Percentiles rank a stretch among this genome's conserved stretches.
phyloP scores from a whole-genome alignment of 495 filamentous ascomycete genomes.

The Hyaloscypha finlandica region DNA sequence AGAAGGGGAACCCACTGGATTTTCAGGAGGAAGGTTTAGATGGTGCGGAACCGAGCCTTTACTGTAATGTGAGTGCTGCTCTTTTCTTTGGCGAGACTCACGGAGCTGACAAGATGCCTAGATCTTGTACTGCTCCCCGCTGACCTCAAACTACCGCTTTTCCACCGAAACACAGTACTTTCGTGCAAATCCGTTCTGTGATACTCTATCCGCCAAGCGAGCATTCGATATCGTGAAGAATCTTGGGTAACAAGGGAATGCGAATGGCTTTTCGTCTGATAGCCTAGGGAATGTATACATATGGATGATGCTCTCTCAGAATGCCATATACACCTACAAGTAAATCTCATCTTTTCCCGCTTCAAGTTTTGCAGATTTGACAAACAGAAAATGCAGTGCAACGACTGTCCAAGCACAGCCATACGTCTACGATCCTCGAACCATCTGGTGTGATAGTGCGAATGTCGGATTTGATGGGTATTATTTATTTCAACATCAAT shows the following conservation, averaged over 20 bases:
- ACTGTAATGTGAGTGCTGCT: slow-evolving; percentile 27
- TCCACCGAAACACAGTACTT: slow-evolving; percentile 39
- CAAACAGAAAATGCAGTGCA: slow-evolving; percentile 16
- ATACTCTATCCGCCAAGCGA: slow-evolving; percentile 38
- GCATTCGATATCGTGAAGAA: slow-evolving; percentile 40
- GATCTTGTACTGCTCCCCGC: slow-evolving; percentile 42
- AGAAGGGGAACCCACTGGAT: slow-evolving; percentile 32
- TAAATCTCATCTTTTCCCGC: slow-evolving; percentile 12
- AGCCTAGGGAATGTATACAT: slow-evolving; percentile 42
- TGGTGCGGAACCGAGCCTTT: slow-evolving; percentile 37
- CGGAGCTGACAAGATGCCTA: slow-evolving; percentile 25
- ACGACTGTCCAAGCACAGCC: slow-evolving; percentile 34
- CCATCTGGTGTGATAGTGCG: slow-evolving; percentile 44
- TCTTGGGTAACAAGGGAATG: slow-evolving; percentile 40
- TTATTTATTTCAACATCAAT: slow-evolving; percentile 45
- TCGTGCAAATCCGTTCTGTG: slow-evolving; percentile 32
- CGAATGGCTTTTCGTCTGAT: slow-evolving; percentile 42
- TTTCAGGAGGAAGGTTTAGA: slow-evolving; percentile 41
- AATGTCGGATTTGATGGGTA: slow-evolving; percentile 42
- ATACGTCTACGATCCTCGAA: slow-evolving; percentile 43
- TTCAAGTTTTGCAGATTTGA: neutral
- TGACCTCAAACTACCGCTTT: slow-evolving; percentile 40
- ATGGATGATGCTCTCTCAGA: slow-evolving; percentile 44
- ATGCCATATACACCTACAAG: slow-evolving; percentile 43
- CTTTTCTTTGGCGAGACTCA: neutral